These are phyloP conservation scores for Gossypium sturtianum DNA, from an alignment of 345 rosid genomes.

Conservation along the genomic window DNA sequence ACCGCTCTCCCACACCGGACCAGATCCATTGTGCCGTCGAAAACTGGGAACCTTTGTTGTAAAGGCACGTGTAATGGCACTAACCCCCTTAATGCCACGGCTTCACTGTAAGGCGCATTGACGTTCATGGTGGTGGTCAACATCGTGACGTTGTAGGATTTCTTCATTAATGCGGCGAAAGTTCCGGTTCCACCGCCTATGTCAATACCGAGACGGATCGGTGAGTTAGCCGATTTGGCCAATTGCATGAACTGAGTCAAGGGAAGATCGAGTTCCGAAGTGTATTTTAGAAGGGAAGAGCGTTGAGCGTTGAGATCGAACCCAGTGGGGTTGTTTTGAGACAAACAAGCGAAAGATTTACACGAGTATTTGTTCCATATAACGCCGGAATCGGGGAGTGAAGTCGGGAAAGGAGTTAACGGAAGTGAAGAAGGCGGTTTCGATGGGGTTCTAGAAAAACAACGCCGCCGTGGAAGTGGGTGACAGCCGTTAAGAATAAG, in stretches of 20 bases:
- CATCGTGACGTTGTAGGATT: slow-evolving; percentile 52
- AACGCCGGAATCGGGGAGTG: slow-evolving; percentile 60
- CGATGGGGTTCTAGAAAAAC: slow-evolving; percentile 75
- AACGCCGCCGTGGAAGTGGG: slow-evolving; percentile 98
- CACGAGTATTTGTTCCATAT: slow-evolving; percentile 73
- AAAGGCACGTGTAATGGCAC: slow-evolving; percentile 87
- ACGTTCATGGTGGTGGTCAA: slow-evolving; percentile 89
- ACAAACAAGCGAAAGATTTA: slow-evolving; percentile 65
- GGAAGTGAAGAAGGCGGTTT: slow-evolving; percentile 46
- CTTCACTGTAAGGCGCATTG: slow-evolving; percentile 85
- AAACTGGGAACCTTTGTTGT: slow-evolving; percentile 87
- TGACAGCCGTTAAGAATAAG: slow-evolving; percentile 91
- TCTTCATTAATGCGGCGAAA: slow-evolving; percentile 79
- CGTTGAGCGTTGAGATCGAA: slow-evolving; percentile 52
- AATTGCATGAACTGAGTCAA: slow-evolving; percentile 70
- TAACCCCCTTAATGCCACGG: slow-evolving; percentile 77
- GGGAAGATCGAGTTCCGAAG: slow-evolving; percentile 84
- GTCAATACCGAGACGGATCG: slow-evolving; percentile 73
- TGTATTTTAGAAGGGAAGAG: slow-evolving; percentile 42
- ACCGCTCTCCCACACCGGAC: slow-evolving; percentile 87
- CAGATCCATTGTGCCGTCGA: slow-evolving; percentile 88
- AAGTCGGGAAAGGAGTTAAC: slow-evolving; percentile 39
- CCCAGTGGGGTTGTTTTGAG: slow-evolving; percentile 45
- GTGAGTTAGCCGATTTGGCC: slow-evolving; percentile 50
- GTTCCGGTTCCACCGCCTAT: slow-evolving; percentile 87